A percentile compares a stretch with the other conserved stretches of the same genome.
Conservation (phyloP, 768 basidiomycete species). For the Brasilioporus rufonigricans region DNA sequence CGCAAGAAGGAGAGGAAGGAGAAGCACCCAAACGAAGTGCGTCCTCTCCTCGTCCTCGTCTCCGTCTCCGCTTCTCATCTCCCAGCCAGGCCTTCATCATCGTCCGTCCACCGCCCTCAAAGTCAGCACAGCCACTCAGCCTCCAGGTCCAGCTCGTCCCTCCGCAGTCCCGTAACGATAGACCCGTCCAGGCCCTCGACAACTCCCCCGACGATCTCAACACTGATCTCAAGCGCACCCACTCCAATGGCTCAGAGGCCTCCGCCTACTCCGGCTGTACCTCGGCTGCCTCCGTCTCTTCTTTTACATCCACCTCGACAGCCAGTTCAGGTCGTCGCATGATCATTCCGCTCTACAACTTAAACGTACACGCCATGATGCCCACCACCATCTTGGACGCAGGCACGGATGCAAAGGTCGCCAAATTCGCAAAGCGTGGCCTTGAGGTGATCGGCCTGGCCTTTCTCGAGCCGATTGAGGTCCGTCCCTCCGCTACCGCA, state of each 20-base stretch:
- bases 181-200: constrained; percentile 47
- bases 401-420: constrained; percentile 84
- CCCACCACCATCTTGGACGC: constrained; percentile 85
- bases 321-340: constrained; percentile 55
- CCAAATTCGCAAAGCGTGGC: constrained; percentile 69
- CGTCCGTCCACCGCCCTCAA: constrained; percentile 85
- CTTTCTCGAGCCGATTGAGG: constrained; percentile 77
- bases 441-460: constrained; percentile 78
- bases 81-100: constrained; percentile 77
- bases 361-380: constrained; percentile 85
- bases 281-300: constrained; percentile 43
- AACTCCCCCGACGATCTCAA: constrained; percentile 29
- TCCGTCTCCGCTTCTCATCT: constrained; percentile 7
- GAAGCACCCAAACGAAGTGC: constrained; percentile 54
- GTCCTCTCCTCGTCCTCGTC: constrained; percentile 14
- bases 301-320: constrained; percentile 42
- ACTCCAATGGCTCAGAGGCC: constrained; percentile 52
- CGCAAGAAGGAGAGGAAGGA: no score
- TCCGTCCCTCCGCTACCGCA: constrained; percentile 41
- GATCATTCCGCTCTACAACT: constrained; percentile 84
- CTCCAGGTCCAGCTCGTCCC: constrained; percentile 91
- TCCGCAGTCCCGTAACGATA: constrained; percentile 41
- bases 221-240: constrained; percentile 28
- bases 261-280: constrained; percentile 46
- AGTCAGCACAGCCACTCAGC: constrained; percentile 83